Evolutionary conservation across 1,284 basidiomycete species (phyloP).

Genomic region (Malassezia brasiliensis): DNA sequence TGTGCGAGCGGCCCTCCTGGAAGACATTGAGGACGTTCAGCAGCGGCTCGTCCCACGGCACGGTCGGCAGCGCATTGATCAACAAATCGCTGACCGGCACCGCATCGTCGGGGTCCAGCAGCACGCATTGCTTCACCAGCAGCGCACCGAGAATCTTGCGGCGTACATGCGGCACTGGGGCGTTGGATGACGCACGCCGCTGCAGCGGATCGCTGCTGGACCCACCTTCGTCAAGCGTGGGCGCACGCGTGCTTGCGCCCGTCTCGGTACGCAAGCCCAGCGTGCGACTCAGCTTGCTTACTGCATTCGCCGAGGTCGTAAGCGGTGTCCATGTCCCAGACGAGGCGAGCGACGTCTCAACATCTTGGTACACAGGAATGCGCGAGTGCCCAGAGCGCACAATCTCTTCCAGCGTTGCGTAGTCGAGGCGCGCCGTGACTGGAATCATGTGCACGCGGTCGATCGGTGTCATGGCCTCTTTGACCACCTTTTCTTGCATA

Average conservation of each 20-base stretch:
- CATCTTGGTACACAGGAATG: slow-evolving; percentile 51
- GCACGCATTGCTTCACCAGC: slow-evolving; percentile 73
- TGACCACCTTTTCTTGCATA: slow-evolving; percentile 61
- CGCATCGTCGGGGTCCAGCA: slow-evolving; percentile 69
- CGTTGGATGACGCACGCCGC: neutral
- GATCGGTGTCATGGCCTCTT: slow-evolving; percentile 71
- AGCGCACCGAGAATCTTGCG: slow-evolving; percentile 67
- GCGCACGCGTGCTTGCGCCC: neutral
- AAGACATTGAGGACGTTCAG: slow-evolving; percentile 79
- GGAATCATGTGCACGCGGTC: slow-evolving; percentile 62
- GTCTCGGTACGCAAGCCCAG: neutral
- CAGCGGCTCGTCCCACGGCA: slow-evolving; percentile 73
- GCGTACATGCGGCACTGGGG: neutral
- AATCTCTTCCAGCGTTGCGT: slow-evolving; percentile 63
- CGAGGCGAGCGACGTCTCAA: slow-evolving; percentile 46
- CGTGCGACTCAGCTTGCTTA: neutral
- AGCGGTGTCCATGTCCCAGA: slow-evolving; percentile 8
- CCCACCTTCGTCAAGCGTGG: neutral
- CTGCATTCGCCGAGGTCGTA: neutral
- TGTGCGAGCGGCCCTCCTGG: slow-evolving; percentile 80
- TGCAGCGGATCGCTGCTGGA: neutral
- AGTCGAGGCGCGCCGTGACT: slow-evolving; percentile 68
- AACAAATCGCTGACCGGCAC: slow-evolving; percentile 43
- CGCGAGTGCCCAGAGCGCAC: slow-evolving; percentile 67
- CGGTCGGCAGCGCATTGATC: slow-evolving; percentile 68